Conservation (phyloP, 139 green algal genomes). For the Chlorella sp. region DNA sequence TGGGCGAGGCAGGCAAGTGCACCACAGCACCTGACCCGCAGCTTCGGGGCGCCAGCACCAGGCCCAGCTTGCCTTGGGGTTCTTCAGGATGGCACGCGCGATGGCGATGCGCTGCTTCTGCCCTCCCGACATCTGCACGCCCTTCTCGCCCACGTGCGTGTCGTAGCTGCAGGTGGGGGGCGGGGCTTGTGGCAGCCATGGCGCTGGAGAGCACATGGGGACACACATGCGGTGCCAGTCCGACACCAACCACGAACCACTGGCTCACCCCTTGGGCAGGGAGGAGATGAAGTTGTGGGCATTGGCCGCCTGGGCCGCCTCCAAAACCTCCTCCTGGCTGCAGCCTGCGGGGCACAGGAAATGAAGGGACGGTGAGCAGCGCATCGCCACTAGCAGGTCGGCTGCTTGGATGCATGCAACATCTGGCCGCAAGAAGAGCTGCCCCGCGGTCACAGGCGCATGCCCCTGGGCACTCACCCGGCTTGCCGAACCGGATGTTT, state of each 20-base stretch:
- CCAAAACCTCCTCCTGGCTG: slow-evolving; percentile 62
- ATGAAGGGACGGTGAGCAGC: too few relatives aligned
- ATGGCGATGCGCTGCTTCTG: slow-evolving; percentile 93
- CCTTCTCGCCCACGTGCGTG: slow-evolving; percentile 55
- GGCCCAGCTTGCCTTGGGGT: slow-evolving; percentile 50
- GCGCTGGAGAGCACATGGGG: too few relatives aligned
- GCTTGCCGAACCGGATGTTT: slow-evolving; percentile 86
- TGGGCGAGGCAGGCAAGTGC: background rate
- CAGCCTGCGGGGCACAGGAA: background rate
- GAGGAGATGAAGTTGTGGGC: slow-evolving; percentile 80
- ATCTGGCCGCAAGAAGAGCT: too few relatives aligned
- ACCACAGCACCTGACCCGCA: background rate
- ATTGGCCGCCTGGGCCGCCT: slow-evolving; percentile 75
- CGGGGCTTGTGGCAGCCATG: background rate
- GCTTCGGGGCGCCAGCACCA: background rate
- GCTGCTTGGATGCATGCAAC: too few relatives aligned
- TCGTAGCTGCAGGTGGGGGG: slow-evolving; percentile 33
- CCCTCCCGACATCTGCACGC: slow-evolving; percentile 65
- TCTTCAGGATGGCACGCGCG: slow-evolving; percentile 78
- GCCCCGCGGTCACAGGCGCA: too few relatives aligned
- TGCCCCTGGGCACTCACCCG: background rate
- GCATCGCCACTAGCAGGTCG: too few relatives aligned
- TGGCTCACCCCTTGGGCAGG: slow-evolving; percentile 62
- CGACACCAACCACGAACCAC: slow-evolving; percentile 31
- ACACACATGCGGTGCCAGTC: too few relatives aligned